Conservation (phyloP, 2,329 filamentous ascomycete species). For the Myriosclerotinia scirpicola region DNA sequence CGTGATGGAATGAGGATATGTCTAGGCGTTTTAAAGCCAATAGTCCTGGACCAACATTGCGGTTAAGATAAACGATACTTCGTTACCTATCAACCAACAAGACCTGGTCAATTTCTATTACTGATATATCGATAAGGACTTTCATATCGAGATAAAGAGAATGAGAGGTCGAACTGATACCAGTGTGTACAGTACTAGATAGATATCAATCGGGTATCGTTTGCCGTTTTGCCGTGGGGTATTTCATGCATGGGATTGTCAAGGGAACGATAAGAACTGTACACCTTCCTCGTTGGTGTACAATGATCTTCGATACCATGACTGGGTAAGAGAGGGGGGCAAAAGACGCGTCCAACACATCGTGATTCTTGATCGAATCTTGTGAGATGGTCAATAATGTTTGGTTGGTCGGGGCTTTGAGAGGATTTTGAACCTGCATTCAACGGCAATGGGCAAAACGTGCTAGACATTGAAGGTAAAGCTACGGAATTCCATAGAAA, state of each 20-base stretch:
- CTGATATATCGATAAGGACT: background rate
- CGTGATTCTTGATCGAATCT: background rate
- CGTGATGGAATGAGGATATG: background rate
- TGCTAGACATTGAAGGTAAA: too few relatives aligned
- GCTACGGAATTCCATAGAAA: too few relatives aligned
- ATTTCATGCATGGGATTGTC: background rate
- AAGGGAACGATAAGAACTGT: background rate
- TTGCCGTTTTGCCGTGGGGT: background rate
- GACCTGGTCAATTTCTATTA: background rate
- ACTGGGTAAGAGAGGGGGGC: background rate
- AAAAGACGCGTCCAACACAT: background rate
- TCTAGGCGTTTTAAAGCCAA: background rate
- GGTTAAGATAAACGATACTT: conserved; percentile 12
- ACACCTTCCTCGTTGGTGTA: conserved; percentile 2
- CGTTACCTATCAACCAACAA: conserved; percentile 2
- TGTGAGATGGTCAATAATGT: background rate
- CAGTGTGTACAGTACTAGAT: too few relatives aligned
- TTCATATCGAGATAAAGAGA: background rate
- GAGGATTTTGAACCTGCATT: too few relatives aligned
- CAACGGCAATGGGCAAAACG: too few relatives aligned
- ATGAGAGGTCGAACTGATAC: background rate
- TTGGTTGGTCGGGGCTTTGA: too few relatives aligned
- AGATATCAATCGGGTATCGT: background rate
- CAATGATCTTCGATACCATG: background rate
- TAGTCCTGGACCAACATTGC: background rate